phyloP scores from a whole-genome alignment of 1,284 basidiomycete genomes.

The Pseudozyma hubeiensis region DNA sequence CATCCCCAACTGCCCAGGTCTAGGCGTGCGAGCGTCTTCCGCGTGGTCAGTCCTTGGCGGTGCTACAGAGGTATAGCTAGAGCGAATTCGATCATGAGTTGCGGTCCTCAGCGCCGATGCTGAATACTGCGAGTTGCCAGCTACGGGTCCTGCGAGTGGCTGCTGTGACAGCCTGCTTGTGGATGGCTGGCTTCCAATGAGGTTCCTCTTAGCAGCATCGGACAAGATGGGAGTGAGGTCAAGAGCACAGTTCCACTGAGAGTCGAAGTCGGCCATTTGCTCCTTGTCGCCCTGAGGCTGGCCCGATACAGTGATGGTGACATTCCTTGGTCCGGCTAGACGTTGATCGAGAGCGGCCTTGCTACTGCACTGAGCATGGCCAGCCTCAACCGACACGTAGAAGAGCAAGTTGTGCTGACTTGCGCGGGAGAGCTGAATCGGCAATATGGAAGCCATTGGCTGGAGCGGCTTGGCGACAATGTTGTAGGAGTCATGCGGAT shows the following conservation, averaged over 20 bases:
- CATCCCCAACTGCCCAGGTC: constrained; percentile 28
- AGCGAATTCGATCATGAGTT: background rate
- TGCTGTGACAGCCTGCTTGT: background rate
- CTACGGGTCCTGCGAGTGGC: constrained; percentile 9
- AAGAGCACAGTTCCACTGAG: constrained; percentile 48
- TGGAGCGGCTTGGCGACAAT: constrained; percentile 22
- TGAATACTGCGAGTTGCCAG: constrained; percentile 33
- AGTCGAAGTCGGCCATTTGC: constrained; percentile 29
- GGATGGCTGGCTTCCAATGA: constrained; percentile 3
- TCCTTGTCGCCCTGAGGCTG: constrained; percentile 22
- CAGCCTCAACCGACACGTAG: constrained; percentile 25
- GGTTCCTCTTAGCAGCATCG: constrained; percentile 18
- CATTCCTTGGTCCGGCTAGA: constrained; percentile 20
- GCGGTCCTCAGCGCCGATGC: constrained; percentile 23
- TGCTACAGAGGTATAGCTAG: background rate
- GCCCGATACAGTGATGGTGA: constrained; percentile 38
- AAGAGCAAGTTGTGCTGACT: constrained; percentile 48
- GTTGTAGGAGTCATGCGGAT: background rate
- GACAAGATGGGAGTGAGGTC: constrained; percentile 33
- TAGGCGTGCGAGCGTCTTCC: constrained; percentile 22
- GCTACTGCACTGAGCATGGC: background rate
- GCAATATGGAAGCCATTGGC: constrained; percentile 10
- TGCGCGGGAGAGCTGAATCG: constrained; percentile 30
- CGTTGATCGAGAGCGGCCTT: background rate
- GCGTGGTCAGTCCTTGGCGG: background rate